Percentiles rank a stretch among this genome's conserved stretches.
phyloP scores from a whole-genome alignment of 2,329 filamentous ascomycete genomes.

The Fusarium phyllophilum region DNA sequence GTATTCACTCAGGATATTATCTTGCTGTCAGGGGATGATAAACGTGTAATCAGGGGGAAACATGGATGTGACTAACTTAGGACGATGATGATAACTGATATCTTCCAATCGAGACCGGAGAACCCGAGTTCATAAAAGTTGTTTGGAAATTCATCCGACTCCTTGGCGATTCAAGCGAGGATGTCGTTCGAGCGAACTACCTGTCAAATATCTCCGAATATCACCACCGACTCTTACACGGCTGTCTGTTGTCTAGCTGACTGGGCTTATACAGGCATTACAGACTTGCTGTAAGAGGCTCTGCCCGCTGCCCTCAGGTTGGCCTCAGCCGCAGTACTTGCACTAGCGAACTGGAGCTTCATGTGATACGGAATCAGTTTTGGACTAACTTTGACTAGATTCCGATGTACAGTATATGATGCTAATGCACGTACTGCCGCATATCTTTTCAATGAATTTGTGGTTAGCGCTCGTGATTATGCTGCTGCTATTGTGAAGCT shows the following conservation, averaged over 20 bases:
- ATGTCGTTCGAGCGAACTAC: neutral
- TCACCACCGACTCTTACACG: neutral
- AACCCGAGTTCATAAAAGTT: neutral
- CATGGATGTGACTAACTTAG: neutral
- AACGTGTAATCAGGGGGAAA: neutral
- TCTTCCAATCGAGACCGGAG: neutral
- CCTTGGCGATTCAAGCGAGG: neutral
- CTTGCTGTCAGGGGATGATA: neutral
- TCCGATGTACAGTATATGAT: neutral
- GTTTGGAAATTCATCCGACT: neutral
- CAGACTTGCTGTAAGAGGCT: neutral
- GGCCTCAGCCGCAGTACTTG: neutral
- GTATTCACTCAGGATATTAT: neutral
- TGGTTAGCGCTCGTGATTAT: neutral
- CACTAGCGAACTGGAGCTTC: neutral
- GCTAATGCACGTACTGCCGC: neutral
- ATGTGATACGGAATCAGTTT: neutral
- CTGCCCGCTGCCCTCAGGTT: neutral
- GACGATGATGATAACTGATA: neutral
- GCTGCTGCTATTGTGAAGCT: neutral
- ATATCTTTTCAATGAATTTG: neutral
- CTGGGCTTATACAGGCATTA: neutral
- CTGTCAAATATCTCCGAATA: neutral
- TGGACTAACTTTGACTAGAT: neutral
- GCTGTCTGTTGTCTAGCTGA: neutral